Evolutionary conservation across 2,329 filamentous ascomycete genomes (phyloP).

Genomic region (Paracamarosporium sp.): DNA sequence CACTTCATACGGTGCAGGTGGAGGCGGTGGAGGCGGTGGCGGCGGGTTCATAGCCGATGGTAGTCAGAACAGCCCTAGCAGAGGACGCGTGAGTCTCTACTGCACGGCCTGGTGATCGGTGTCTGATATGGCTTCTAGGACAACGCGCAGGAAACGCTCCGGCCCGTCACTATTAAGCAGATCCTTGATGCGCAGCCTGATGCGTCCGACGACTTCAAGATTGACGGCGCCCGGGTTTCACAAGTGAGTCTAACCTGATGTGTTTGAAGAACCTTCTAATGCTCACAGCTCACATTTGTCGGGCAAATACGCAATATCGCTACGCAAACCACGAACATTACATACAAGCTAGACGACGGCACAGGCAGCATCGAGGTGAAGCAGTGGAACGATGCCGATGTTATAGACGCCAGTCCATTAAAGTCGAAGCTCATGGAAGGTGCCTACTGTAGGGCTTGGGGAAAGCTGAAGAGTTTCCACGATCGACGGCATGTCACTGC

Average conservation of each 20-base stretch:
- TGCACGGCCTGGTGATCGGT: not conserved
- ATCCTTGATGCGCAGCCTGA: constrained; percentile 74
- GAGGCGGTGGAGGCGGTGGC: constrained; percentile 64
- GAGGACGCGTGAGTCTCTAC: constrained; percentile 32
- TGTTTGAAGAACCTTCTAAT: not conserved
- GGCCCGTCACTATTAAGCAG: constrained; percentile 95
- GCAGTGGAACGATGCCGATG: constrained; percentile 76
- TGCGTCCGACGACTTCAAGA: constrained; percentile 76
- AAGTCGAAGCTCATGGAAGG: constrained; percentile 70
- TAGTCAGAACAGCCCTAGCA: constrained; percentile 53
- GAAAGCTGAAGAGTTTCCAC: constrained; percentile 82
- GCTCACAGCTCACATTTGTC: constrained; percentile 77
- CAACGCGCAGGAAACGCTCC: constrained; percentile 83
- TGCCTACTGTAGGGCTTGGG: constrained; percentile 84
- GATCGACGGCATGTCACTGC: constrained; percentile 83
- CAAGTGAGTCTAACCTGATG: constrained; percentile 48
- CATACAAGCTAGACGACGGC: constrained; percentile 93
- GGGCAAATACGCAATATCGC: constrained; percentile 89
- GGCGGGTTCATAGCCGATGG: constrained; percentile 66
- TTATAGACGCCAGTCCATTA: constrained; percentile 52
- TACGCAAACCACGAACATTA: constrained; percentile 88
- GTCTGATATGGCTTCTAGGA: constrained; percentile 45
- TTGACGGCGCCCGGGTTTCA: constrained; percentile 77
- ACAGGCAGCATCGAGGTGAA: constrained; percentile 92
- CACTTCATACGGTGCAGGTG: constrained; percentile 64